Evolutionary conservation across 1,139 yeast genomes (phyloP).

Genomic region (Yamadazyma blattariae): DNA sequence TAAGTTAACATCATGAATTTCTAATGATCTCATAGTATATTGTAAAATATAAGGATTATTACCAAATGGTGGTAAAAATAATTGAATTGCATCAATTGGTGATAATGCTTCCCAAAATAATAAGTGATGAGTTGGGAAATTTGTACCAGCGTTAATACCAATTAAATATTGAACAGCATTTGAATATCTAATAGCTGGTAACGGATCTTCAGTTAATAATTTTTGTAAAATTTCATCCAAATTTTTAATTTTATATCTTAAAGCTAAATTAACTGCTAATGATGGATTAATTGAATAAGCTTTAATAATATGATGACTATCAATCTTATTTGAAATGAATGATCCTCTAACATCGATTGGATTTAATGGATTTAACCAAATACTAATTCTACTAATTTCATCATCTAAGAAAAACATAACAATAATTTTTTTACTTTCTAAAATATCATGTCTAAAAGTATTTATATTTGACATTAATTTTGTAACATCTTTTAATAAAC

Average conservation of each 20-base stretch:
- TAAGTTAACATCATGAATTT: slow-evolving; percentile 79
- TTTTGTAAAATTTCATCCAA: slow-evolving; percentile 44
- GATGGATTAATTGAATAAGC: slow-evolving; percentile 73
- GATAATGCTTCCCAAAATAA: slow-evolving; percentile 75
- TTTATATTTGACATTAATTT: slow-evolving; percentile 22
- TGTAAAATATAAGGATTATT: slow-evolving; percentile 71
- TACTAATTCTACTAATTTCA: slow-evolving; percentile 68
- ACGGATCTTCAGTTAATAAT: slow-evolving; percentile 55
- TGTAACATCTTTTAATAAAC: slow-evolving; percentile 55
- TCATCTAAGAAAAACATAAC: slow-evolving; percentile 65
- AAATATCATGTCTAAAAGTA: slow-evolving; percentile 19
- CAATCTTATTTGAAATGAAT: slow-evolving; percentile 29
- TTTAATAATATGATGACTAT: slow-evolving; percentile 33
- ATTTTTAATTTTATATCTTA: slow-evolving; percentile 49
- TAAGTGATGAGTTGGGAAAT: slow-evolving; percentile 43
- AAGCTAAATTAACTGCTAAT: slow-evolving; percentile 69
- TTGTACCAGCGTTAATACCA: slow-evolving; percentile 40
- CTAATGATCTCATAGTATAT: slow-evolving; percentile 87
- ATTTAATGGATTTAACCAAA: slow-evolving; percentile 76
- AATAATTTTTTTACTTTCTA: slow-evolving; percentile 48
- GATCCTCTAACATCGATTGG: slow-evolving; percentile 43
- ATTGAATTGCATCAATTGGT: slow-evolving; percentile 83
- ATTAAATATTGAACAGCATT: slow-evolving; percentile 63
- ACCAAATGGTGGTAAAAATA: slow-evolving; percentile 76
- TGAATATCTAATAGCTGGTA: slow-evolving; percentile 58